These are phyloP conservation scores for Bipolaris bicolor DNA, from an alignment of 2,329 filamentous ascomycete genomes.

Conservation along the genomic window DNA sequence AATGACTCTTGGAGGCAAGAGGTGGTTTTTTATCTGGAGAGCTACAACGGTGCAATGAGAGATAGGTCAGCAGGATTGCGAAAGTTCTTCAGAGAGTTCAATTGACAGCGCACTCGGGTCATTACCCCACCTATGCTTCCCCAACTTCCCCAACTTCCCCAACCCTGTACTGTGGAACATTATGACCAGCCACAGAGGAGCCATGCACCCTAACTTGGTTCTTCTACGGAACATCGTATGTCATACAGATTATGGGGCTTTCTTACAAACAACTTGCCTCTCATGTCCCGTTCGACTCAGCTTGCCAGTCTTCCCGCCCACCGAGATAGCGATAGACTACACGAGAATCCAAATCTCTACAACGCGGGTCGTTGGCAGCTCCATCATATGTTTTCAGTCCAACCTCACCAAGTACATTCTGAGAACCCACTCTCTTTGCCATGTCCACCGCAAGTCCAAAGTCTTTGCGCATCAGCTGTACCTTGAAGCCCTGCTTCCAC, in stretches of 20 bases:
- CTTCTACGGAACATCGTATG: neutral
- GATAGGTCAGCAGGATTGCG: neutral
- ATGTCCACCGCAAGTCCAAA: conserved; percentile 62
- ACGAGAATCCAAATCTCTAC: conserved; percentile 62
- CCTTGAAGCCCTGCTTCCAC: conserved; percentile 63
- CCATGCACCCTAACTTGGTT: neutral
- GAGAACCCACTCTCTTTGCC: conserved; percentile 59
- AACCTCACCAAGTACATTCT: conserved; percentile 57
- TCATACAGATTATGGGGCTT: neutral
- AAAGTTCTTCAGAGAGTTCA: neutral
- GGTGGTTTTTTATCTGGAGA: neutral
- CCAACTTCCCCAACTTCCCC: conserved; percentile 37
- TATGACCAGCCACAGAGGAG: neutral
- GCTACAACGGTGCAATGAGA: neutral
- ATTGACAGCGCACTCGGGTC: conserved; percentile 24
- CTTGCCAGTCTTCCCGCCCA: conserved; percentile 59
- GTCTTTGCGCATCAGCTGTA: conserved; percentile 67
- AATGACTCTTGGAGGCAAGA: too few species aligned
- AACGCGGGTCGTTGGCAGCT: conserved; percentile 59
- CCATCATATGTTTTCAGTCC: conserved; percentile 60
- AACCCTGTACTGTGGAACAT: neutral
- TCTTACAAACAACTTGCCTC: neutral
- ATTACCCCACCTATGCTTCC: conserved; percentile 34
- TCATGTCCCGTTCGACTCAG: conserved; percentile 22
- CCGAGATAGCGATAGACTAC: conserved; percentile 64